phyloP scores from a whole-genome alignment of 208 protist genomes.

The Sergeia podlipaevii region DNA sequence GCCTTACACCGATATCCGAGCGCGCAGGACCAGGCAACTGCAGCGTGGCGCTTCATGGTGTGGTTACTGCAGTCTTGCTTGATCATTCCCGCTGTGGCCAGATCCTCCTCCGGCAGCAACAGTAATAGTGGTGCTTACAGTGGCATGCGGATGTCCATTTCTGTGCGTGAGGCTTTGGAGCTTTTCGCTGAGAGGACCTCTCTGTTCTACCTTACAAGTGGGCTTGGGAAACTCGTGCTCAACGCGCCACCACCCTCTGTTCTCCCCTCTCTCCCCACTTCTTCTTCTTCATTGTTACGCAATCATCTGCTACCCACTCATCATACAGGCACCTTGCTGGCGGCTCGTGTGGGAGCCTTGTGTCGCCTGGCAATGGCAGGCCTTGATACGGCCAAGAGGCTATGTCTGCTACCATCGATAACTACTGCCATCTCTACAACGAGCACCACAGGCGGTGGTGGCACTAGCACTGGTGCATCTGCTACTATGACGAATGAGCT shows the following conservation, averaged over 20 bases:
- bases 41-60: neutral
- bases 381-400: no score
- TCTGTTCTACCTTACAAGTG: constrained; percentile 23
- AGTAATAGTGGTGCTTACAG: constrained; percentile 10
- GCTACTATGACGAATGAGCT: no score
- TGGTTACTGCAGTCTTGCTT: neutral
- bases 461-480: no score
- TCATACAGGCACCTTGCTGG: no score
- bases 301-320: no score
- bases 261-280: neutral
- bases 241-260: neutral
- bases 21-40: no score
- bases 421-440: neutral
- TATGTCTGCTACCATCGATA: no score
- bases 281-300: no score
- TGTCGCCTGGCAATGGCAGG: no score
- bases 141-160: constrained; percentile 9
- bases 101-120: neutral
- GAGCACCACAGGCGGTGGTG: no score
- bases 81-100: neutral
- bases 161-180: constrained; percentile 13
- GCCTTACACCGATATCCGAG: no score
- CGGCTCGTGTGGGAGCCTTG: no score
- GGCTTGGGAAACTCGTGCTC: neutral
- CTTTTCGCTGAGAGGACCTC: constrained; percentile 26